phyloP scores from a whole-genome alignment of 352 stramenopile species.

The Phytophthora megakarya region DNA sequence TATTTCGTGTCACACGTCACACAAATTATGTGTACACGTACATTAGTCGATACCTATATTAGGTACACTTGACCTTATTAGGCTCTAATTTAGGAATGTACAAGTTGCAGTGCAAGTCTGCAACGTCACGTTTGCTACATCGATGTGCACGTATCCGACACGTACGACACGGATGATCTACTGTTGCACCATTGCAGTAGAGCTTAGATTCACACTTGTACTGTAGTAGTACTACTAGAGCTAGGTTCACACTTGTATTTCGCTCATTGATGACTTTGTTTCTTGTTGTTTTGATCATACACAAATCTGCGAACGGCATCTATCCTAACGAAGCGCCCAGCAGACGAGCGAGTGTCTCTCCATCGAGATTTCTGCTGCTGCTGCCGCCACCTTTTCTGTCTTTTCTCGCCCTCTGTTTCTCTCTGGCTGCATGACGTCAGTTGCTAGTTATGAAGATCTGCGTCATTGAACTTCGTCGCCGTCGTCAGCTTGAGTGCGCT shows the following conservation, averaged over 20 bases:
- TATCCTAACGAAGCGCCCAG: conserved; percentile 45
- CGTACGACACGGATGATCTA: not conserved
- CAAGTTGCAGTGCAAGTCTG: not conserved
- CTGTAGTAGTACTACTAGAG: too few species aligned
- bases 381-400: conserved; percentile 27
- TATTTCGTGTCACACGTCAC: conserved; percentile 7
- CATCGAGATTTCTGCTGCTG: conserved; percentile 22
- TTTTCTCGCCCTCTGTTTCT: conserved; percentile 21
- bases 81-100: too few species aligned
- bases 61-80: too few species aligned
- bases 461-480: conserved; percentile 19
- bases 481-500: conserved; percentile 29
- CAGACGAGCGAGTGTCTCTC: conserved; percentile 29
- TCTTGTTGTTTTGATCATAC: conserved; percentile 36
- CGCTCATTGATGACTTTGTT: conserved; percentile 31
- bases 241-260: conserved; percentile 24
- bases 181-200: not conserved
- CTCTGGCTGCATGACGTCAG: conserved; percentile 29
- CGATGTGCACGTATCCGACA: not conserved
- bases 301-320: conserved; percentile 39
- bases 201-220: too few species aligned
- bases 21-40: too few species aligned
- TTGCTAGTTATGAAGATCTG: conserved; percentile 11
- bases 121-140: not conserved
- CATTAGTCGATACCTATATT: too few species aligned